Base-by-base conservation (phyloP, 2,329 filamentous ascomycete genomes). In the Fusarium caatingaense region DNA sequence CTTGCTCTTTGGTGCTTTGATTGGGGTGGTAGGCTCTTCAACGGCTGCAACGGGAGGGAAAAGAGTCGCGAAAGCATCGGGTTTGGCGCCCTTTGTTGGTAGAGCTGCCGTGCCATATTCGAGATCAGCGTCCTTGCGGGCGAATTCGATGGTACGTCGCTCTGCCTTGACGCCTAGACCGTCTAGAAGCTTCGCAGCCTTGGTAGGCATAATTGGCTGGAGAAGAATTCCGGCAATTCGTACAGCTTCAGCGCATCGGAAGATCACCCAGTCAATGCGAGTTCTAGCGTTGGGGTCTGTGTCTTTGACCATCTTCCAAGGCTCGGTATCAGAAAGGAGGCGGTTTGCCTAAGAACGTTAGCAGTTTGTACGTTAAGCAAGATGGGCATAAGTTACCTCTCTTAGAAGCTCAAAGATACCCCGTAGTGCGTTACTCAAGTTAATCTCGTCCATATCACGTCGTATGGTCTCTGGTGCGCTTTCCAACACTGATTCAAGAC, bases 201-300 rank as follows among this genome's bases (percentile, higher is more conserved):
- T 97, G 42, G 83, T 84, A 0, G 96, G 96, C 87, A 99, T 97
- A 76, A 94, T 93, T 2, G 96, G 94, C 79, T 97, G 94, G 46
- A 99, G 83, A 48, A 98, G 83, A 72, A 99, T 97, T 16, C 91
- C 93, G 1, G 86, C 84, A 25, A 98, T 88, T 40, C 96, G 91
- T 48, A 98, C 78, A 7, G 91, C 87, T 80, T 99, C 96, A 11
- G 90, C 87, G 45, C 86, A 84, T 45, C 91, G 85, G 78, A 88
- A 98, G 28, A 99, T 84, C 40, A 87, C 85, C 72, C 85, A 83
- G 69, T 90, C 82, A 18, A 90, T 80, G 4, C 85, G 79, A 46
- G 57, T 76, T 2, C 77, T 79, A 34, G 80, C 79, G 4, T 77
- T 74, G 0, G 74, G 68, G 8, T 79, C 76, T 4, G 76, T 71